phyloP scores from a whole-genome alignment of 441 rosid species.

The Populus hybrid region DNA sequence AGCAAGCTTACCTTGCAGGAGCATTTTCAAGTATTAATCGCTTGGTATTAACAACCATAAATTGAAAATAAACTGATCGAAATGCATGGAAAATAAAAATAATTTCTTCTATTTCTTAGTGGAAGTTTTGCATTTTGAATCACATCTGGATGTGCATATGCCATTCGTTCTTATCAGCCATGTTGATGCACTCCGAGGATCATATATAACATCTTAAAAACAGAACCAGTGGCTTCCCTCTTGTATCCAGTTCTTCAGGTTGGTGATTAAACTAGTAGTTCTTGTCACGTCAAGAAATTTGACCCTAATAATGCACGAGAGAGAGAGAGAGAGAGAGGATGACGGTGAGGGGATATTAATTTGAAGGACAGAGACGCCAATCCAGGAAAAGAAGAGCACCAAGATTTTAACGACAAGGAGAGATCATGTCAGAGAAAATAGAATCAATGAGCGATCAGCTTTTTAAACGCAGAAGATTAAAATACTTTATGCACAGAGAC shows the following conservation, averaged over 20 bases:
- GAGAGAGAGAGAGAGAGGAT: slow-evolving; percentile 1
- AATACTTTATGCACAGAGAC: not conserved
- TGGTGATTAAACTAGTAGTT: slow-evolving; percentile 7
- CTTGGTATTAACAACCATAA: not conserved
- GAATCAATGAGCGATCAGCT: slow-evolving; percentile 17
- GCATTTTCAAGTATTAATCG: not conserved
- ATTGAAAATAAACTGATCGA: not conserved
- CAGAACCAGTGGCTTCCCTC: not conserved
- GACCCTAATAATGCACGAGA: not conserved
- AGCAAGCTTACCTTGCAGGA: not conserved
- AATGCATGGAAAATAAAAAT: not conserved
- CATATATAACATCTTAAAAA: too few species aligned
- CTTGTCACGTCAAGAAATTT: not conserved
- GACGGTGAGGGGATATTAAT: slow-evolving; percentile 5
- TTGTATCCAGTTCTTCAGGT: not conserved
- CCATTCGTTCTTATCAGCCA: not conserved
- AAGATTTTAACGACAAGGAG: slow-evolving; percentile 35
- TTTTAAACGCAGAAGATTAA: slow-evolving; percentile 12
- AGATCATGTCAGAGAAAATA: slow-evolving; percentile 30
- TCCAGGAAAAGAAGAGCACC: not conserved
- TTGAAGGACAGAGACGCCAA: slow-evolving; percentile 16
- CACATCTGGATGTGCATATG: not conserved
- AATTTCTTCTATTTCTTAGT: not conserved
- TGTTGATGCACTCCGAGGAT: not conserved
- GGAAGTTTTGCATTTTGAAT: not conserved